These are phyloP conservation scores for Gomphus bonarii DNA, from an alignment of 1,284 basidiomycete species.

Conservation along the genomic window DNA sequence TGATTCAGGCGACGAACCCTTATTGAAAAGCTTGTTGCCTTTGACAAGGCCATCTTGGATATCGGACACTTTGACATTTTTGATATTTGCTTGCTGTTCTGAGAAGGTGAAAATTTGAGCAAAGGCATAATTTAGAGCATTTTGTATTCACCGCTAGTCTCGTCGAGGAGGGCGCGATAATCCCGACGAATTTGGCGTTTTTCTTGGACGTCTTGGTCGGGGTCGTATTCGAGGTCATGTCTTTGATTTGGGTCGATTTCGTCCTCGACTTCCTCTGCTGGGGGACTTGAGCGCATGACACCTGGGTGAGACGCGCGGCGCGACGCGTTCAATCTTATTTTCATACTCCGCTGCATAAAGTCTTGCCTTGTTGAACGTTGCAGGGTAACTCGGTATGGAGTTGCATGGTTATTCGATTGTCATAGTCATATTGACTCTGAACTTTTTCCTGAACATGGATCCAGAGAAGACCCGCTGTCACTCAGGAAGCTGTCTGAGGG, in stretches of 20 bases:
- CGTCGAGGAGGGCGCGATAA: slow-evolving; percentile 56
- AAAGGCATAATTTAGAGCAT: neutral
- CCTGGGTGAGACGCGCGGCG: neutral
- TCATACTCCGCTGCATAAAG: neutral
- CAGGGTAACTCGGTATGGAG: no score
- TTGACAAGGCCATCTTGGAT: slow-evolving; percentile 39
- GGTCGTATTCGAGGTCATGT: slow-evolving; percentile 46
- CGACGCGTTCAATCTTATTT: neutral
- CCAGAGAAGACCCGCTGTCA: no score
- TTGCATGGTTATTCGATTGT: no score
- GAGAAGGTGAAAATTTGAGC: neutral
- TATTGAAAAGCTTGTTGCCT: slow-evolving; percentile 50
- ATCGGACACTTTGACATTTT: slow-evolving; percentile 45
- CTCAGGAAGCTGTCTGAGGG: no score
- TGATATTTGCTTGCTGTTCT: slow-evolving; percentile 28
- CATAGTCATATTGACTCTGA: no score
- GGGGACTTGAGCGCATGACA: neutral
- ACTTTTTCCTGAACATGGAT: no score
- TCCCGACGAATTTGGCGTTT: slow-evolving; percentile 59
- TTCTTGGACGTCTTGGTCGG: slow-evolving; percentile 68
- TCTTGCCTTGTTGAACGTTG: no score
- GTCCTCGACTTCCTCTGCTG: neutral
- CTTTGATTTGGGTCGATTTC: neutral
- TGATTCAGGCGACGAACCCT: slow-evolving; percentile 32
- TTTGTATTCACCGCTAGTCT: slow-evolving; percentile 49